Conservation (phyloP, 805 yeast species). For the Ogataea trehaloabstinens region DNA sequence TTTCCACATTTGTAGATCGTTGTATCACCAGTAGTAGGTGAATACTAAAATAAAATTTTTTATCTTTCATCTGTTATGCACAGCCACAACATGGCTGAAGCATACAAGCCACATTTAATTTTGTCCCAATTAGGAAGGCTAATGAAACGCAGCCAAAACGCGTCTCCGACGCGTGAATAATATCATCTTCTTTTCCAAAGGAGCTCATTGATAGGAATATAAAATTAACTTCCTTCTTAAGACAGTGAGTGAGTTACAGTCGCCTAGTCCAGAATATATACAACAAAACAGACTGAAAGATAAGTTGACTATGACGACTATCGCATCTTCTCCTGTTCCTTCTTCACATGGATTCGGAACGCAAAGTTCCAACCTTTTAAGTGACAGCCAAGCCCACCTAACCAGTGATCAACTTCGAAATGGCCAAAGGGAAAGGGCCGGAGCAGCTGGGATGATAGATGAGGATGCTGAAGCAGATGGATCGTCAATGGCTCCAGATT, state of each 20-base stretch:
- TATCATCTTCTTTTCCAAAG: neutral
- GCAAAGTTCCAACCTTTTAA: conserved; percentile 24
- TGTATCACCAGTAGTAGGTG: neutral
- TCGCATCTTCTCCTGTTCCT: conserved; percentile 31
- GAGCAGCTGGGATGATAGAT: conserved; percentile 9
- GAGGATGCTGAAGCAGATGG: conserved; percentile 28
- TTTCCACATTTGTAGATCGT: too few relatives aligned
- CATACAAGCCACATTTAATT: neutral
- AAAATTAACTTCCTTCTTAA: neutral
- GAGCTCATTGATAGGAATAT: neutral
- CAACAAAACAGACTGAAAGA: too few relatives aligned
- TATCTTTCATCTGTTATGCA: neutral
- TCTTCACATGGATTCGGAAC: conserved; percentile 25
- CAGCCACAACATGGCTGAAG: neutral
- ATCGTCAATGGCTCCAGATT: conserved; percentile 21
- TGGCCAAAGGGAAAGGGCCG: conserved; percentile 12
- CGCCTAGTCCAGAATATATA: too few relatives aligned
- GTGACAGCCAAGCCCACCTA: conserved; percentile 27
- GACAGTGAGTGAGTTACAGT: too few relatives aligned
- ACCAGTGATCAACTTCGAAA: conserved; percentile 12
- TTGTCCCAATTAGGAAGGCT: conserved; percentile 4
- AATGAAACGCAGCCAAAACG: conserved; percentile 1
- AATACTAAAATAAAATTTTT: neutral
- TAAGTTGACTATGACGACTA: too few relatives aligned
- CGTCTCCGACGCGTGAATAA: conserved; percentile 2